Base-by-base conservation (phyloP, 2,329 filamentous ascomycete species). In the Neonectria ditissima region DNA sequence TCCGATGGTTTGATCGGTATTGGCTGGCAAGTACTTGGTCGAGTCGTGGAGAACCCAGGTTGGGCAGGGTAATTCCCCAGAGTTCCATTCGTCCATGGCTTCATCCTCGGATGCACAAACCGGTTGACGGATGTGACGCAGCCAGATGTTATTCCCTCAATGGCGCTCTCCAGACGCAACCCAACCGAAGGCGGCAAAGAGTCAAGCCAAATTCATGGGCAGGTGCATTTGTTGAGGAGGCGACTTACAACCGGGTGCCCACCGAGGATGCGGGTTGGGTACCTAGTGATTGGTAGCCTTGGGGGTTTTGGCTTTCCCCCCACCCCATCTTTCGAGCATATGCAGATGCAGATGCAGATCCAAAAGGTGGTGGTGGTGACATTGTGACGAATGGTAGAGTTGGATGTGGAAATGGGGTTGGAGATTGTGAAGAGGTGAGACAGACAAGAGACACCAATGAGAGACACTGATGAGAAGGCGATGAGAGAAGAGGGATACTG, bases 201-300 rank as follows among this genome's bases (percentile, higher is more conserved):
- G n/a, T 24, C 18, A 5, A 18, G 26, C 41, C 26, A 28, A 18
- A 18, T 34, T 24, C 28, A 37, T 48, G 10, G 28, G 32, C 50
- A 34, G 41, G 45, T 50, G 55, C 50, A 55, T 63, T 63, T 63
- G 55, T 63, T 63, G 60, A 50, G 60, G 55, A 63, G 26, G 50
- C 60, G 24, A 51, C 30, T 24, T 53, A 39, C 34, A 58, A 37
- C 22, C 28, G 55, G 44, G 59, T 48, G 48, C 41, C 41, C 48
- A 54, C 54, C 26, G 26, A 28, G 50, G 45, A 8, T n/a, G n/a
- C n/a, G n/a, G 51, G 26, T 4, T 28, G 20, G 48, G 48, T 53
- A 54, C 30, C 9, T 13, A 7, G 50, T 41, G 11, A 28, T 18
- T n/a, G 13, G 22, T 30, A 55, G n/a, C 37, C 52, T 45, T 43